phyloP scores from a whole-genome alignment of 1,139 yeast species.

The Kodamaea alishanica region DNA sequence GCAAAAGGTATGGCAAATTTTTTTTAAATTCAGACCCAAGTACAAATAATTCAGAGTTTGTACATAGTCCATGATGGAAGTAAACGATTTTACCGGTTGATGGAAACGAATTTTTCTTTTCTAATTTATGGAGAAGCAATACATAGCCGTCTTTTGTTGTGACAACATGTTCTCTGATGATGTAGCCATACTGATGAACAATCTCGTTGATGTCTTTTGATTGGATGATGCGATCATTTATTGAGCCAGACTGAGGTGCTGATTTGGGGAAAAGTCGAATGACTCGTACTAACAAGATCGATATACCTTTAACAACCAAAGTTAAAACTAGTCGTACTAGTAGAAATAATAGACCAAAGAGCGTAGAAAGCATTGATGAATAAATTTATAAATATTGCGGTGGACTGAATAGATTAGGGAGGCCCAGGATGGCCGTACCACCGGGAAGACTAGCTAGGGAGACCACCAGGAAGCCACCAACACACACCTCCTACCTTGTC shows the following conservation, averaged over 20 bases:
- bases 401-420: background rate
- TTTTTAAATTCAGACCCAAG: conserved; percentile 34
- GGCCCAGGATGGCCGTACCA: too few relatives aligned
- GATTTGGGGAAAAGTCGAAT: conserved; percentile 1
- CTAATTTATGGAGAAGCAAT: conserved; percentile 37
- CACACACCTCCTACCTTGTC: too few relatives aligned
- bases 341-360: background rate
- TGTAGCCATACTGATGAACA: conserved; percentile 59
- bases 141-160: conserved; percentile 45
- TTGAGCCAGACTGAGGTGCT: background rate
- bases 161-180: conserved; percentile 69
- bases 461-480: too few relatives aligned
- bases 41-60: conserved; percentile 44
- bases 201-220: conserved; percentile 61
- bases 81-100: conserved; percentile 28
- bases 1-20: conserved; percentile 29
- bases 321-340: background rate
- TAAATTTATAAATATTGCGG: background rate
- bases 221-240: conserved; percentile 13
- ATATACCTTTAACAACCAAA: background rate
- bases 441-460: too few relatives aligned
- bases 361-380: too few relatives aligned
- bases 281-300: conserved; percentile 5
- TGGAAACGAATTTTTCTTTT: conserved; percentile 7
- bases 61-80: conserved; percentile 47